phyloP scores from a whole-genome alignment of 2,329 filamentous ascomycete species.

The Arthrobotrys megalospora region DNA sequence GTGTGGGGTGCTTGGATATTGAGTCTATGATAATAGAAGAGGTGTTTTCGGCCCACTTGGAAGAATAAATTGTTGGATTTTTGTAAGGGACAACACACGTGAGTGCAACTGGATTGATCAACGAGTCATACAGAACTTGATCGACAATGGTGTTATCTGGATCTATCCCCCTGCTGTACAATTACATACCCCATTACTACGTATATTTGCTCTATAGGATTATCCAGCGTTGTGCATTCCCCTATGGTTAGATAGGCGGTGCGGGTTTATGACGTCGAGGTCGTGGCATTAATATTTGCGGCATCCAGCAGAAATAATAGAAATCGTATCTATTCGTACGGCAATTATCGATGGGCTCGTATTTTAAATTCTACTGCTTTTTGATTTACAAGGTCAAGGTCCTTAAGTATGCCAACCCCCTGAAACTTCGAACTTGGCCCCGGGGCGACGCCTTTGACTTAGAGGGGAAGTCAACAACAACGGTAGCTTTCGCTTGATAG shows the following conservation, averaged over 20 bases:
- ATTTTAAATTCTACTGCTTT: background rate
- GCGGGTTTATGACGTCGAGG: background rate
- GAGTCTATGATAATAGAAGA: conserved; percentile 31
- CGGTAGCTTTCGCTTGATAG: too few relatives aligned
- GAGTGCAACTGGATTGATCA: too few relatives aligned
- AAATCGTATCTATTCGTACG: background rate
- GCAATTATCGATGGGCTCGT: background rate
- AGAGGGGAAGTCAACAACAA: background rate
- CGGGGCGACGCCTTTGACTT: background rate
- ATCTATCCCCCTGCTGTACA: too few relatives aligned
- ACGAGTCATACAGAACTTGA: too few relatives aligned
- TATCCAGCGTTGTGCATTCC: too few relatives aligned
- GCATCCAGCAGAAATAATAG: background rate
- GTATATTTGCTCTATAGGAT: too few relatives aligned
- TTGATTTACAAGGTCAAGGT: background rate
- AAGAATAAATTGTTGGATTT: conserved; percentile 43
- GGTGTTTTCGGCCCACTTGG: conserved; percentile 22
- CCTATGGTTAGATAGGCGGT: background rate
- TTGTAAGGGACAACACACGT: conserved; percentile 37
- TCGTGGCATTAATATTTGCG: background rate
- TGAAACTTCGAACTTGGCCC: background rate
- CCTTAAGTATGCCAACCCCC: background rate
- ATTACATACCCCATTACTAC: too few relatives aligned
- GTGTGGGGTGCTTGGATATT: conserved; percentile 1
- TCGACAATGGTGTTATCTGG: too few relatives aligned